Evolutionary conservation across 1,139 yeast species (phyloP), one percentile per base, ranked within the genome.

Genomic region (Yamadazyma pseudoaaseri): DNA sequence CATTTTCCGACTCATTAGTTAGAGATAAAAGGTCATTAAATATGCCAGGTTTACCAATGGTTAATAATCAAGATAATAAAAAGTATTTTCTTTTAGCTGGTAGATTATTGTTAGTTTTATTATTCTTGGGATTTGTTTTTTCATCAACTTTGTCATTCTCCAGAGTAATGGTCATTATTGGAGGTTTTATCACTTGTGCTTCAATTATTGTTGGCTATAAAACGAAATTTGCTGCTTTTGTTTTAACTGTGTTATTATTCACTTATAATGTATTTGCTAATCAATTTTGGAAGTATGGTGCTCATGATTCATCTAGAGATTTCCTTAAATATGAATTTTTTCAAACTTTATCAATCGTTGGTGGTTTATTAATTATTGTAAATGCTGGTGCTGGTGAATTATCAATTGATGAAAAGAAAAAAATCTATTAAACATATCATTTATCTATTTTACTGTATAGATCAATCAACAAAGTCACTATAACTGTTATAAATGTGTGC

Each of bases 321-420:
- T 86, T 82, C 61, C 69, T 89, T 58, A 86, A 87, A 58, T 92
- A 90, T 60, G 97, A 89, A 59, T 87, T 86, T 60, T 92, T 86
- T 74, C 98, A 92, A 65, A 87, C 96, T 28, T 73, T 92, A 54
- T 84, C 95, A 40, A 92, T 92, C 58, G 92, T 92, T 38, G 98
- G 98, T 35, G 98, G 97, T 2, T 76, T 92, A 47, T 66, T 92
- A 44, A 70, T 92, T 50, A 86, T 94, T 45, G 96, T 87, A 45
- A 87, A 86, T 62, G 87, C 96, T 6, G 98, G 98, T 45, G 97
- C 98, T 27, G 98, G 98, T 33, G 94, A 86, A 51, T 72, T 90
- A 47, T 86, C 96, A 23, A 69, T 92, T 42, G 98, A 92, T 58
- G 97, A 89, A 62, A 92, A 92, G 84, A 90, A 92, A 71, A 92